These are phyloP conservation scores for Talaromyces islandicus DNA, from an alignment of 2,329 filamentous ascomycete genomes.

Conservation along the genomic window DNA sequence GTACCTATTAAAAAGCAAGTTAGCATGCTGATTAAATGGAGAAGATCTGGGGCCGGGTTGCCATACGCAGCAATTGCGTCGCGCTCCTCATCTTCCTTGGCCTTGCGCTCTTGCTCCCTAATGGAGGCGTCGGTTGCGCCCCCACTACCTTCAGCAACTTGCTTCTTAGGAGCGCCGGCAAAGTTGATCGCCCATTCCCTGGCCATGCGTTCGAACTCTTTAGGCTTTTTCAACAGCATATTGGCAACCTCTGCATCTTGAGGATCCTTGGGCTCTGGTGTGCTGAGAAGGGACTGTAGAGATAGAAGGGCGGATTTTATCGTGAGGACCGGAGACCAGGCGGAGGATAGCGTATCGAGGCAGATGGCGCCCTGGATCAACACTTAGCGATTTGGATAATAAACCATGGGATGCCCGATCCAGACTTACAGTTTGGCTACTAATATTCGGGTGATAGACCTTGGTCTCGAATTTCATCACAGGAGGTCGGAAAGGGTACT, in stretches of 20 bases:
- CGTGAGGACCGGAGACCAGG: conserved; percentile 93
- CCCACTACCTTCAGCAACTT: conserved; percentile 49
- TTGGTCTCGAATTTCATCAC: conserved; percentile 86
- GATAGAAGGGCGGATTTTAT: conserved; percentile 94
- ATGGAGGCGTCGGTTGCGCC: conserved; percentile 49
- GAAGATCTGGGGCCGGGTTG: background rate
- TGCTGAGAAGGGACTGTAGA: conserved; percentile 85
- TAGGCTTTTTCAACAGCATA: conserved; percentile 76
- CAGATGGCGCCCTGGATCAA: conserved; percentile 79
- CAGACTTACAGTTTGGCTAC: conserved; percentile 73
- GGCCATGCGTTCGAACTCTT: conserved; percentile 73
- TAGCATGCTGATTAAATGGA: conserved; percentile 17
- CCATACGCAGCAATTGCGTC: conserved; percentile 50
- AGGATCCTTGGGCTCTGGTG: conserved; percentile 90
- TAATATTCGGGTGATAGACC: conserved; percentile 97
- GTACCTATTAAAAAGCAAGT: conserved; percentile 52
- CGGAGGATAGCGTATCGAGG: conserved; percentile 79
- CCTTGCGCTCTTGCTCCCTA: conserved; percentile 48
- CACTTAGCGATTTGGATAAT: conserved; percentile 8
- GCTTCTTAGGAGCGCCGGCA: conserved; percentile 65
- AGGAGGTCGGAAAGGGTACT: conserved; percentile 91
- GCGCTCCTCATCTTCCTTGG: conserved; percentile 52
- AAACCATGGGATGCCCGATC: background rate
- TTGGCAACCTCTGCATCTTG: conserved; percentile 93
- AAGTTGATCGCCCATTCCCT: conserved; percentile 85